Base-by-base conservation (phyloP, 2,329 filamentous ascomycete species). In the Byssochlamys sp. region DNA sequence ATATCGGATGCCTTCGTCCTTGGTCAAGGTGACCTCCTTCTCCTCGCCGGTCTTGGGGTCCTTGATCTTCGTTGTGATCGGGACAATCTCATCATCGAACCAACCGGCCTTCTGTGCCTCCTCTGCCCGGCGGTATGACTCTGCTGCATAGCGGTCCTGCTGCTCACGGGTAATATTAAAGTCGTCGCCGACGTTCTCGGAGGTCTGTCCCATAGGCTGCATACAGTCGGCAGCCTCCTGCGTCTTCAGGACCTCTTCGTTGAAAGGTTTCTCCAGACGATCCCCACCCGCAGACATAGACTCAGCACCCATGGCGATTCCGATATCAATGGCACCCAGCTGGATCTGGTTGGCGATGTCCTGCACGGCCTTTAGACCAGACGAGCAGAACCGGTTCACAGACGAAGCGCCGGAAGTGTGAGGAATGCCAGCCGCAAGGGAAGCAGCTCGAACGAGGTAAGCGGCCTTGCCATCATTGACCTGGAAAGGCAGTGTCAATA, bases 131-230 rank as follows among this genome's bases (percentile, higher is more conserved):
- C 86, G 83, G 80, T 91, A 99, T 52, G 87, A 91, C 78, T 95
- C 90, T 9, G 88, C 88, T 0, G 94, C 90, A 73, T 86, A 97
- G 63, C 81, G 79, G 75, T 99, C 94, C 77, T 97, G 89, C 71
- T 78, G 77, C 70, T 91, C 85, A 60, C 94, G 84, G 1, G 84
- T 77, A 71, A 99, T 86, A 70, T 87, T 84, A 74, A 97, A 97
- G 77, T 97, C 94, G 53, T 84, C 84, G 66, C 87, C 90, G 28
- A 99, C 91, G 71, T 97, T 97, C 80, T 99, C 94, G 59, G 88
- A 92, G 2, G 94, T 99, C 84, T 95, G 95, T 25, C 94, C 94
- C 94, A 99, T 99, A 64, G 92, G 89, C 81, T 91, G 84, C 84
- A 92, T 84, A 80, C 91, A 94, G 77, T 97, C 92, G 52, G 75